Percentiles rank a stretch among this genome's conserved stretches.
phyloP scores from a whole-genome alignment of 2,329 filamentous ascomycete species.

The Thielaviopsis punctulata region DNA sequence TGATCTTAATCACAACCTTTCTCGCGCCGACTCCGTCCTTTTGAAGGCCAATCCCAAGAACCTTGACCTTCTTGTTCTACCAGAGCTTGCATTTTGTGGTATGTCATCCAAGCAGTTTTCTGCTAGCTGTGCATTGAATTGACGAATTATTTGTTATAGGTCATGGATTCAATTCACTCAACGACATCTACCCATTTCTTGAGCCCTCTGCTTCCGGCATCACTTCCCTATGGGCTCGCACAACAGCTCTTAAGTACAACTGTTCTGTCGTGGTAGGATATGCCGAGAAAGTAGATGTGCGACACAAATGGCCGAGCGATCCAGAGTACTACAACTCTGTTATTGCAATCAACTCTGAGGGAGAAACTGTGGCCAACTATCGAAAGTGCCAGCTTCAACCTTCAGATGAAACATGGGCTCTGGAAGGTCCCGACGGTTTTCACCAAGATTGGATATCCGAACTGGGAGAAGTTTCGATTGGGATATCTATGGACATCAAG shows the following conservation, averaged over 20 bases:
- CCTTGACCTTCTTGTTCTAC: constrained; percentile 48
- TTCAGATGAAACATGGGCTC: constrained; percentile 45
- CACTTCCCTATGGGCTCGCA: constrained; percentile 46
- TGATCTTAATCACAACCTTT: constrained; percentile 51
- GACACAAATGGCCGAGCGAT: background rate
- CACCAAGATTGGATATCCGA: constrained; percentile 24
- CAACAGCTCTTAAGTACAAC: constrained; percentile 38
- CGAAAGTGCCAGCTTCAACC: constrained; percentile 38
- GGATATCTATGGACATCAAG: constrained; percentile 41
- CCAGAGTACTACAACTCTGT: constrained; percentile 27
- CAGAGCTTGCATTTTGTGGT: constrained; percentile 44
- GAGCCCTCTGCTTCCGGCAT: constrained; percentile 44
- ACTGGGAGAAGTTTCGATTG: constrained; percentile 31
- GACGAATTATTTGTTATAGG: constrained; percentile 37
- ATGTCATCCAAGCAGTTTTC: background rate
- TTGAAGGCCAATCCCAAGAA: constrained; percentile 25
- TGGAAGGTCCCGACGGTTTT: constrained; percentile 34
- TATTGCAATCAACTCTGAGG: constrained; percentile 31
- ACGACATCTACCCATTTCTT: constrained; percentile 44
- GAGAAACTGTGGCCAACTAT: constrained; percentile 34
- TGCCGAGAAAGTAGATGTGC: constrained; percentile 34
- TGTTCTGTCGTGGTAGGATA: constrained; percentile 51
- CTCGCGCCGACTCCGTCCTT: constrained; percentile 45
- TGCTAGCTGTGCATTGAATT: constrained; percentile 36
- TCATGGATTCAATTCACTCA: constrained; percentile 50